Evolutionary conservation across 257 asterid species (phyloP).

Genomic region (Catharanthus roseus): DNA sequence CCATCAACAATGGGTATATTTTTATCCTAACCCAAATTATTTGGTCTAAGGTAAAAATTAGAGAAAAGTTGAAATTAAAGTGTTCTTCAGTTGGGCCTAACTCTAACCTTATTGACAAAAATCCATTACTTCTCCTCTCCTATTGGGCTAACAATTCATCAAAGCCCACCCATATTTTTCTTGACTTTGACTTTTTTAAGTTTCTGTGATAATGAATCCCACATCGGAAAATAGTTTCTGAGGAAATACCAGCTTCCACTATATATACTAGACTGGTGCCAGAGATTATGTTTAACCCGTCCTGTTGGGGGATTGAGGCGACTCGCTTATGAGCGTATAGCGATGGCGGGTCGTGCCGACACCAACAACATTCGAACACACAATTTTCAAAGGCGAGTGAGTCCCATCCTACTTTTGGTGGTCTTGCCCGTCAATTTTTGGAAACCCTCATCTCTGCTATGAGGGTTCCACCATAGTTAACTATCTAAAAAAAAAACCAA

Average conservation of each 20-base stretch:
- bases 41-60: no score
- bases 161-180: no score
- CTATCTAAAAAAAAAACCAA: no score
- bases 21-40: no score
- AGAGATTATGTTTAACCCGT: rapidly evolving
- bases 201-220: background rate
- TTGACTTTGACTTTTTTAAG: background rate
- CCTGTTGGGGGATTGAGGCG: constrained; percentile 81
- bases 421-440: constrained; percentile 81
- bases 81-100: no score
- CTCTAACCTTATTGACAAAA: no score
- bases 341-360: constrained; percentile 84
- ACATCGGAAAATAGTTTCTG: background rate
- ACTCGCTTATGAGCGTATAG: constrained; percentile 60
- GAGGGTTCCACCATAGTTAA: background rate
- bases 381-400: constrained; percentile 38
- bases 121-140: no score
- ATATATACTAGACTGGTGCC: background rate
- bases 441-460: constrained; percentile 36
- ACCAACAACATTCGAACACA: constrained; percentile 63
- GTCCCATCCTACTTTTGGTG: constrained; percentile 53
- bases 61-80: no score
- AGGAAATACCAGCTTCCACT: background rate
- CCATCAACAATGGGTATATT: no score
- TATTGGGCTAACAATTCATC: no score